Conservation (phyloP, 768 basidiomycete genomes). For the Suillus decipiens region DNA sequence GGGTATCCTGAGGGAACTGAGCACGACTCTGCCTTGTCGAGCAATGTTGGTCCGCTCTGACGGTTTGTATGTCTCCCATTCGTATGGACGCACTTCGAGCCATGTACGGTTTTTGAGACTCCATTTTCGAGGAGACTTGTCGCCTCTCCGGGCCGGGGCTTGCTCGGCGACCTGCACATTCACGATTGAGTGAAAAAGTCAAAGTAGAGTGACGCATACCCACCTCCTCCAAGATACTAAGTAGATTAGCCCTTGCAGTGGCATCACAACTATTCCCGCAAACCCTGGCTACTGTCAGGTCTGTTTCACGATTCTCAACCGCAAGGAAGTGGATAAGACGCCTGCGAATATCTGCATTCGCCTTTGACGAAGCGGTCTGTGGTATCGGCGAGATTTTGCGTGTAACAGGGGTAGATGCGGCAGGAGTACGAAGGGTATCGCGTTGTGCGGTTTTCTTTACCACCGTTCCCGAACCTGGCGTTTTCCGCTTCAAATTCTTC, state of each 20-base stretch:
- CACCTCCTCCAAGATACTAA: conserved; percentile 54
- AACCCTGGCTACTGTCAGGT: conserved; percentile 43
- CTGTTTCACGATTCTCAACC: conserved; percentile 46
- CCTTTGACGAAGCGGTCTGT: conserved; percentile 20
- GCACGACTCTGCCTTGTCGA: conserved; percentile 49
- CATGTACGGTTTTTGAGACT: conserved; percentile 57
- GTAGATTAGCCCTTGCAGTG: conserved; percentile 42
- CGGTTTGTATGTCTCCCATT: conserved; percentile 53
- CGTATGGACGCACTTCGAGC: conserved; percentile 71
- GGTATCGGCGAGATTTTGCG: conserved; percentile 34
- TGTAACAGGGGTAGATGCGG: conserved; percentile 29
- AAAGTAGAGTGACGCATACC: conserved; percentile 11
- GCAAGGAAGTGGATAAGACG: conserved; percentile 55
- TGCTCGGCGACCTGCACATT: conserved; percentile 53
- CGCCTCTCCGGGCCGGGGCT: conserved; percentile 33
- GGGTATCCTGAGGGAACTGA: conserved; percentile 54
- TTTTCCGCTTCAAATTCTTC: conserved; percentile 49
- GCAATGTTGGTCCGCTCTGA: conserved; percentile 51
- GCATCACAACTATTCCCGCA: conserved; percentile 41
- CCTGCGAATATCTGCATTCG: conserved; percentile 28
- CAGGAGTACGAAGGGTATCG: conserved; percentile 30
- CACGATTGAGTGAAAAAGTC: neutral
- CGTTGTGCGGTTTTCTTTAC: conserved; percentile 20
- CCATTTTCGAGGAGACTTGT: conserved; percentile 47
- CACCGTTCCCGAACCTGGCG: conserved; percentile 29